Percentiles rank a stretch among this genome's conserved stretches.
Conservation (phyloP, 2,329 filamentous ascomycete genomes). For the Chaetomiaceae sp. region DNA sequence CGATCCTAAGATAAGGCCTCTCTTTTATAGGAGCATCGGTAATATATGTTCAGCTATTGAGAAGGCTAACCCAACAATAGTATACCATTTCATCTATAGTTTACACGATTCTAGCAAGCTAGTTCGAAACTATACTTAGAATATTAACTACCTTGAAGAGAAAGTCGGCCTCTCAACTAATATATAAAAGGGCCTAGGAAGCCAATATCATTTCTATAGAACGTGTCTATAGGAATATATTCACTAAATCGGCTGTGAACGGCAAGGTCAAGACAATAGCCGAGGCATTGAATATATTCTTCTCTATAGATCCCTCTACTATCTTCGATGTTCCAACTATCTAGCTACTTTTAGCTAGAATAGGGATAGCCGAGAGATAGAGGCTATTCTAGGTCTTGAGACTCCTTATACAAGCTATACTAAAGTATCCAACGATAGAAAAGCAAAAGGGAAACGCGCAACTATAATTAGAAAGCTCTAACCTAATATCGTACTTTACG, state of each 20-base stretch:
- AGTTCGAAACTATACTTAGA: constrained; percentile 16
- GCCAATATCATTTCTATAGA: constrained; percentile 7
- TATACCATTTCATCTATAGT: constrained; percentile 7
- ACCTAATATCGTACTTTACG: too few species aligned
- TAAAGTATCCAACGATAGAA: too few species aligned
- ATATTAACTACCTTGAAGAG: constrained; percentile 15
- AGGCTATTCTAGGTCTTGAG: too few species aligned
- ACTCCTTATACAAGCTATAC: too few species aligned
- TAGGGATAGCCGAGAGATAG: too few species aligned
- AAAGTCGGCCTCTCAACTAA: constrained; percentile 15
- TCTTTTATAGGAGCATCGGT: constrained; percentile 11
- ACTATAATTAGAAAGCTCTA: too few species aligned
- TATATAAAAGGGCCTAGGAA: constrained; percentile 10
- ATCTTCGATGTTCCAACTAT: constrained; percentile 4
- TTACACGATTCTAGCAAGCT: constrained; percentile 10
- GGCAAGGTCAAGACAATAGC: not conserved
- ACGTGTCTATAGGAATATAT: not conserved
- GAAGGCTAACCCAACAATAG: constrained; percentile 8
- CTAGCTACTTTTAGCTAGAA: not conserved
- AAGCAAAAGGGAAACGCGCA: too few species aligned
- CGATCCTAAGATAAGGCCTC: constrained; percentile 6
- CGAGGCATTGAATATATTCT: constrained; percentile 1
- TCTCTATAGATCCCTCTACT: constrained; percentile 3
- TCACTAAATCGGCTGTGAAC: not conserved
- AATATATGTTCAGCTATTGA: constrained; percentile 5